Evolutionary conservation across 805 yeast genomes (phyloP), one percentile per base, ranked within the genome.

Genomic region (Pichia membranifaciens): DNA sequence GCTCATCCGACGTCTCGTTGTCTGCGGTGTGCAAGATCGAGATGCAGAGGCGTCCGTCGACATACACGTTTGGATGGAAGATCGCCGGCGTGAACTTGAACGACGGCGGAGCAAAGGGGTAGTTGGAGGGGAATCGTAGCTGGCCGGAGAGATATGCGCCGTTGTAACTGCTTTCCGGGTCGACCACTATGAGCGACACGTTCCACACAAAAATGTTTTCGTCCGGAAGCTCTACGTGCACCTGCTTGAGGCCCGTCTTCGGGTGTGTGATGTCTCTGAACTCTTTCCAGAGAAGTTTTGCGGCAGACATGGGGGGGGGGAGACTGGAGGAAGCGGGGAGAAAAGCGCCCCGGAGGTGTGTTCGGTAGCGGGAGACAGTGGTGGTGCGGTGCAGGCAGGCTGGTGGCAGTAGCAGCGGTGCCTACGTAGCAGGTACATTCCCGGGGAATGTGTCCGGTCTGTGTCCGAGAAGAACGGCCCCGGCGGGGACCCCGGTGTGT

Each of bases 61-160:
- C 79, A 68, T 93, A 91, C 44, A 91, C 96, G 64, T 91, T 93
- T 25, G 99, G 99, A 62, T 91, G 99, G 68, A 84, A 91, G 56
- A 91, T 87, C 38, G 96, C 86, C 15, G 97, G 96, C 3, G 95
- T 85, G 72, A 91, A 91, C 58, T 95, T 76, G 71, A 90, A 93
- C 37, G 83, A 81, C 38, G 98, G 99, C 21, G 99, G 99, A 16
- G 87, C 73, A 63, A 78, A 93, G 4, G 98, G 99, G 67, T 83
- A 91, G 65, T 90, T 96, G 21, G 75, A 67, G 3, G 98, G 98
- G 69, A 91, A 91, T 58, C 83, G 79, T 87, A 91, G 84, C 63
- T 87, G 91, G 16, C 96, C 96, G 61, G 83, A 86, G 69, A 93
- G 84, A 66, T 87, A 91, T 17, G 97, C 97, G 34, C 98, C 98